Percentiles rank a stretch among this genome's conserved stretches.
Conservation (phyloP, 2,329 filamentous ascomycete species). For the Penicillium sp. region DNA sequence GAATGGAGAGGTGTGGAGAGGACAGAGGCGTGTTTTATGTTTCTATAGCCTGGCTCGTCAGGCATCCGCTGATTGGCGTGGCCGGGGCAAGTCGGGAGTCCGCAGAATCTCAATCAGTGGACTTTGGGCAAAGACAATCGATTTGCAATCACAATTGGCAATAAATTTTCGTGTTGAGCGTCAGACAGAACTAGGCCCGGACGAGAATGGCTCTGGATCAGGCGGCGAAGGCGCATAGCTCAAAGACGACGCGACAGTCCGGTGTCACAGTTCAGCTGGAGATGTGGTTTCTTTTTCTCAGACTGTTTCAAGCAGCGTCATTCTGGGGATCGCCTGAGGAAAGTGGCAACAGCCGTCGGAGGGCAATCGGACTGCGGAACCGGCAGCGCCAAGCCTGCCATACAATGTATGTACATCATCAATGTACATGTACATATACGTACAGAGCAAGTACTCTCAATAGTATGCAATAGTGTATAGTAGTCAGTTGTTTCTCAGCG, state of each 20-base stretch:
- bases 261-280: neutral
- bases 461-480: neutral
- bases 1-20: neutral
- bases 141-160: constrained; percentile 8
- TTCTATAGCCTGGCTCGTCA: neutral
- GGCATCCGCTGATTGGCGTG: neutral
- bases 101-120: neutral
- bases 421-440: too few relatives aligned
- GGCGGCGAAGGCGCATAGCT: constrained; percentile 11
- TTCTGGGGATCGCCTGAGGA: neutral
- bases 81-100: constrained; percentile 4
- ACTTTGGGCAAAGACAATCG: neutral
- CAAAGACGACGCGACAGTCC: neutral
- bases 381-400: neutral
- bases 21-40: neutral
- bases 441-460: too few relatives aligned
- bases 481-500: too few relatives aligned
- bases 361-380: constrained; percentile 13
- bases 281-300: neutral
- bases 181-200: neutral
- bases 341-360: constrained; percentile 4
- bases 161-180: neutral
- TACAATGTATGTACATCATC: neutral
- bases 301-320: neutral
- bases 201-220: neutral